Evolutionary conservation across 371 early-diverging fungal genomes (phyloP), one percentile per base, ranked within the genome.

Genomic region (Nosema muscidifuracis): DNA sequence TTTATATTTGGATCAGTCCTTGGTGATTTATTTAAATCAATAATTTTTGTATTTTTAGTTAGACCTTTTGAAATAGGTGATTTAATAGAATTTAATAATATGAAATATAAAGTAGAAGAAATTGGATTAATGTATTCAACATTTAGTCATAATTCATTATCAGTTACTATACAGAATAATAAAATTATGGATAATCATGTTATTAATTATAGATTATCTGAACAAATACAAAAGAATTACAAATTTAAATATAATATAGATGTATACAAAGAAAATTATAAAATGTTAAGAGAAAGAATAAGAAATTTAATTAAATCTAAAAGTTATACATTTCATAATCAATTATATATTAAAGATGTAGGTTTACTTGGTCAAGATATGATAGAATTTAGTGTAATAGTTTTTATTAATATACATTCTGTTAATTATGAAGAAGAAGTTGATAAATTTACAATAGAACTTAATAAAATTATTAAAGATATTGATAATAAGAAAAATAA

Each of bases 11-110:
- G 67, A 18, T 1, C 34, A 22, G 47, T 75, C 13, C 33, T 70
- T 10, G 12, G 56, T 33, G 79, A 79, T 2, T 15, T 74, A 24
- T 67, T 78, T 44, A 50, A 56, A 36, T 71, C 77, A 4, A 26
- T 81, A 18, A 31, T 73, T 34, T 77, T 81, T 60, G 56, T 77
- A n/a, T 79, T 81, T 28, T 68, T 75, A 40, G 63, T 77, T 22
- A n/a, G 75, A 16, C 71, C 77, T 13, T 81, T 77, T 71, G 81
- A 81, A 20, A 43, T 81, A 43, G 77, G 76, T 16, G 81, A 81
- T 66, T 51, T 44, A 2, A 64, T 81, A 15, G 22, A 44, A 30
- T 18, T 79, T 16, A 56, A 72, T 51, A 65, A 58, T 22, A 53
- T 67, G 22, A 26, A 42, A 7, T 77, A 75, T 44, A 40, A 61